Evolutionary conservation across 805 yeast species (phyloP), one percentile per base, ranked within the genome.

Genomic region (Hanseniaspora nectarophila): DNA sequence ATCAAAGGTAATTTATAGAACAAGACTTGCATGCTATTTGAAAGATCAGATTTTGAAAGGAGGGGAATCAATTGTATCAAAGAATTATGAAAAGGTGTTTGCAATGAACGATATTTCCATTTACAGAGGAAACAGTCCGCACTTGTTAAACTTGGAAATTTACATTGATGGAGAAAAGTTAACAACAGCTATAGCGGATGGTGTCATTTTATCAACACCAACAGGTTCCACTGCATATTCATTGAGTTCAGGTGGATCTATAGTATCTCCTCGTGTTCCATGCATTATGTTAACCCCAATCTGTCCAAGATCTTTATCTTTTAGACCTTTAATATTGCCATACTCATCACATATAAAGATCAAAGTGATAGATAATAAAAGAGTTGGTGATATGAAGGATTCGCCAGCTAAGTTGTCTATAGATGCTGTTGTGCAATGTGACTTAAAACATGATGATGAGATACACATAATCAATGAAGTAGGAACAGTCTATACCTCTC

Each of bases 211-310:
- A 43, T 75, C 92, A 2, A 85, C 97, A 0, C 97, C 97, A 16
- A 89, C 97, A 0, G 97, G 97, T 0, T 85, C 95, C 9, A 89
- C 97, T 0, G 96, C 97, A 0, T 89, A 89, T 62, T 85, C 95
- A 0, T 69, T 89, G 49, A 77, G 86, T 28, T 78, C 95, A 0
- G 97, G 97, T 13, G 97, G 97, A 1, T 80, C 95, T 13, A 89
- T 89, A 54, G 90, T 86, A 1, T 94, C 89, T 57, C 97, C 97
- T 0, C 68, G 80, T 49, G 95, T 89, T 8, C 82, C 87, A 15
- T 82, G 92, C 55, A 81, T 86, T 10, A 68, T 89, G 44, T 65
- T 89, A 31, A 85, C 96, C 0, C 97, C 97, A 10, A 85, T 89
- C 47, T 88, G 96, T 62, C 97, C 97, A 7, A 68, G 95, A 54